Conservation (phyloP, 768 basidiomycete species). For the Pisolithus tinctorius region DNA sequence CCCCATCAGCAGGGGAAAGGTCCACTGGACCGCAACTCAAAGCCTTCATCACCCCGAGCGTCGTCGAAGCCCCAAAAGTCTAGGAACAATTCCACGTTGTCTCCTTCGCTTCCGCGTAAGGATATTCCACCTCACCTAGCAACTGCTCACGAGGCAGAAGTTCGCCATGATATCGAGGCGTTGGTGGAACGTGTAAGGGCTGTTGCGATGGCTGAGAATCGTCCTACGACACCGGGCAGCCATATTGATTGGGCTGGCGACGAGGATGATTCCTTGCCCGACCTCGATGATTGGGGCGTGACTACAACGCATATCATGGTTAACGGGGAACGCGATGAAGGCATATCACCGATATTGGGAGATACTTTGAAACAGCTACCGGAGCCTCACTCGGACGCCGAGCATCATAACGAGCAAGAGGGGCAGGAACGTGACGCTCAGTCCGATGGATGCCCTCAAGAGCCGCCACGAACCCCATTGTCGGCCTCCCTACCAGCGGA, state of each 20-base stretch:
- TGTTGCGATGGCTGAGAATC: constrained; percentile 60
- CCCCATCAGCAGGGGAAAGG: constrained; percentile 34
- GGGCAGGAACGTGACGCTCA: constrained; percentile 14
- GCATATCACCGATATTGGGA: constrained; percentile 64
- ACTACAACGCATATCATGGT: constrained; percentile 30
- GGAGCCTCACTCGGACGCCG: constrained; percentile 31
- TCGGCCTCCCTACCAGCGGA: constrained; percentile 6
- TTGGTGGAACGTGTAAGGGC: constrained; percentile 72
- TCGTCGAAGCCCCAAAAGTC: constrained; percentile 32
- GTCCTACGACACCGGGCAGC: constrained; percentile 65
- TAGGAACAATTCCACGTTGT: constrained; percentile 8
- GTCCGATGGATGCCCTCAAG: constrained; percentile 2
- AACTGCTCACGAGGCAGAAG: constrained; percentile 33
- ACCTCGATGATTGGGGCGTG: constrained; percentile 83
- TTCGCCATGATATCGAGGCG: constrained; percentile 64
- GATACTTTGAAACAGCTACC: constrained; percentile 58
- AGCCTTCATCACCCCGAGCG: constrained; percentile 15
- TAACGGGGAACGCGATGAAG: constrained; percentile 28
- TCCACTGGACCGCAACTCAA: constrained; percentile 8
- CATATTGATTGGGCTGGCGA: constrained; percentile 90
- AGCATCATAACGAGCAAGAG: constrained; percentile 15
- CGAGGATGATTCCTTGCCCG: constrained; percentile 74
- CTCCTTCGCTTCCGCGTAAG: constrained; percentile 31
- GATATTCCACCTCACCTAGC: constrained; percentile 56
- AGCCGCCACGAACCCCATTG: constrained; percentile 5